A percentile compares a stretch with the other conserved stretches of the same genome.
phyloP scores from a whole-genome alignment of 331 rosid genomes.

The Erythrophleum ivorense region DNA sequence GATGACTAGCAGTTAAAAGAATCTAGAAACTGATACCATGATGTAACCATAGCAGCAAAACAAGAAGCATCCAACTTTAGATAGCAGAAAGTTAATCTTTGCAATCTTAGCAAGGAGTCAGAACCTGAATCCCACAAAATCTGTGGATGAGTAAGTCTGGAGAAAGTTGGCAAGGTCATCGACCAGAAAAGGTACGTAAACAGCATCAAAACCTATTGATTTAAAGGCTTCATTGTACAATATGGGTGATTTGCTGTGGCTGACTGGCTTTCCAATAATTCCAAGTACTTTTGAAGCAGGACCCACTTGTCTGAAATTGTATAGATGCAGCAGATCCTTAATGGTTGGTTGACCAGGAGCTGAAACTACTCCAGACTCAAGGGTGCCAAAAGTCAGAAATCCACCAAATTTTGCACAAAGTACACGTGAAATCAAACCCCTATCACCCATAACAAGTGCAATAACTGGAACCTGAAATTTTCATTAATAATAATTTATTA shows the following conservation, averaged over 20 bases:
- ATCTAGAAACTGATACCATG: slow-evolving; percentile 20
- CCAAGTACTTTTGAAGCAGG: slow-evolving; percentile 87
- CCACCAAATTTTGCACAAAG: slow-evolving; percentile 96
- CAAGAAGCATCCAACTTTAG: slow-evolving; percentile 33
- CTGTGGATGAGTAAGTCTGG: slow-evolving; percentile 74
- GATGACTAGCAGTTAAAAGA: slow-evolving; percentile 35
- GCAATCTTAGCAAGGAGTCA: not conserved
- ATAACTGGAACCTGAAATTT: slow-evolving; percentile 84
- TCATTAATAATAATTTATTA: slow-evolving; percentile 32
- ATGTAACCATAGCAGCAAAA: slow-evolving; percentile 29
- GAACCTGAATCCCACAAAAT: slow-evolving; percentile 95
- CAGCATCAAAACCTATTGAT: slow-evolving; percentile 71
- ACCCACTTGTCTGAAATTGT: slow-evolving; percentile 73
- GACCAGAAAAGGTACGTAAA: slow-evolving; percentile 80
- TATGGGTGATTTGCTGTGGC: slow-evolving; percentile 90
- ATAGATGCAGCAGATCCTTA: slow-evolving; percentile 68
- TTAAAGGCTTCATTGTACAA: slow-evolving; percentile 80
- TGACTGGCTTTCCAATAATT: slow-evolving; percentile 89
- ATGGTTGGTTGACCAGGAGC: slow-evolving; percentile 98
- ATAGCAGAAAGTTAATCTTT: slow-evolving; percentile 31
- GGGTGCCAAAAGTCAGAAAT: slow-evolving; percentile 82
- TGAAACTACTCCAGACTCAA: slow-evolving; percentile 79
- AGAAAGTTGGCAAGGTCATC: slow-evolving; percentile 80
- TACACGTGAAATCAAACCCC: slow-evolving; percentile 78
- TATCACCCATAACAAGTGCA: slow-evolving; percentile 94